Evolutionary conservation across 257 asterid species (phyloP).

Genomic region (Nicotiana sylvestris): DNA sequence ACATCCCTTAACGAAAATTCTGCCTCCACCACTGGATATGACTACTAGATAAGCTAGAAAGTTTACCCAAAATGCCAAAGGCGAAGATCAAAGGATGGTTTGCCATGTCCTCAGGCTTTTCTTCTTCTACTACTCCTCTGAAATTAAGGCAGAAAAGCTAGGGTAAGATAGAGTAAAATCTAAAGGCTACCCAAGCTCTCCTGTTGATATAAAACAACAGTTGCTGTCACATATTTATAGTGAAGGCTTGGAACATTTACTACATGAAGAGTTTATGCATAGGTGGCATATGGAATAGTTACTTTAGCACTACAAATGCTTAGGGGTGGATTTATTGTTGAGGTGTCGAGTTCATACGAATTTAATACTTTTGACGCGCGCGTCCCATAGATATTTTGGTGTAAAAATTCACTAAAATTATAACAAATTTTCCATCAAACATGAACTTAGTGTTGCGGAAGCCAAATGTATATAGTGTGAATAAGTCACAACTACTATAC

Average conservation of each 20-base stretch:
- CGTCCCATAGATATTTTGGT: too few species aligned
- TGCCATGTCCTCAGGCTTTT: neutral
- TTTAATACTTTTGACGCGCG: too few species aligned
- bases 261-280: neutral
- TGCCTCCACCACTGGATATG: too few species aligned
- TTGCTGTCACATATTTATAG: constrained; percentile 1
- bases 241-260: neutral
- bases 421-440: too few species aligned
- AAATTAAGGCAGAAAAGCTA: neutral
- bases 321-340: too few species aligned
- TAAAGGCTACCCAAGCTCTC: neutral
- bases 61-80: constrained; percentile 12
- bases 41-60: neutral
- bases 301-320: neutral
- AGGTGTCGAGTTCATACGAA: too few species aligned
- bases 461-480: too few species aligned
- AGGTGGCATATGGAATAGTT: neutral
- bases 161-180: neutral
- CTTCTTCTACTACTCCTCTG: neutral
- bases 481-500: too few species aligned
- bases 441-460: too few species aligned
- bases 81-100: neutral
- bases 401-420: too few species aligned
- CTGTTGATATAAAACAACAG: neutral
- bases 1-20: too few species aligned